Conservation (phyloP, 768 basidiomycete genomes). For the Termitomyces bulborhizus region DNA sequence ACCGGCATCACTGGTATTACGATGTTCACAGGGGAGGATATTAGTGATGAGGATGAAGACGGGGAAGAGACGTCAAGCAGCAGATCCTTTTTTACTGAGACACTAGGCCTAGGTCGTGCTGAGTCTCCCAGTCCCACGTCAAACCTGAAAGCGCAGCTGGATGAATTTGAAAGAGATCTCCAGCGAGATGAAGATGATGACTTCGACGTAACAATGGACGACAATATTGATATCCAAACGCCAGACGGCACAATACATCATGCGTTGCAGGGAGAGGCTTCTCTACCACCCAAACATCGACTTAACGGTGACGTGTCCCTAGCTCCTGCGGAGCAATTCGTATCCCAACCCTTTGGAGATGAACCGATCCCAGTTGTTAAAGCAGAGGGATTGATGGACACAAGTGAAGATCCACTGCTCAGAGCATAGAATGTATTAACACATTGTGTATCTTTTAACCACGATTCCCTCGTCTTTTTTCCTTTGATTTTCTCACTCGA, state of each 20-base stretch:
- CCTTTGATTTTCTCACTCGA: slow-evolving; percentile 13
- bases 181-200: slow-evolving; percentile 44
- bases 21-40: slow-evolving; percentile 58
- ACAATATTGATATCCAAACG: slow-evolving; percentile 17
- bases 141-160: slow-evolving; percentile 51
- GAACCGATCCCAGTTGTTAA: slow-evolving; percentile 45
- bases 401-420: slow-evolving; percentile 51
- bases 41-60: slow-evolving; percentile 55
- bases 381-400: slow-evolving; percentile 60
- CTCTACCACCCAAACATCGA: slow-evolving; percentile 37
- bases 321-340: slow-evolving; percentile 41
- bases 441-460: slow-evolving; percentile 12
- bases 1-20: slow-evolving; percentile 42
- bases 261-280: slow-evolving; percentile 35
- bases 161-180: slow-evolving; percentile 37
- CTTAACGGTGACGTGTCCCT: slow-evolving; percentile 39
- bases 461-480: slow-evolving; percentile 11
- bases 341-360: slow-evolving; percentile 47
- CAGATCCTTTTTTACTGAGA: slow-evolving; percentile 44
- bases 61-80: slow-evolving; percentile 17
- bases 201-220: slow-evolving; percentile 23
- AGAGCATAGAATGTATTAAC: slow-evolving; percentile 20
- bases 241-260: slow-evolving; percentile 15
- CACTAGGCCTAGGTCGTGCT: slow-evolving; percentile 35
- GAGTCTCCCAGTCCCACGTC: slow-evolving; percentile 48